Evolutionary conservation across 495 filamentous ascomycete species (phyloP), one percentile per base, ranked within the genome.

Genomic region (Penicillium pancosmium): DNA sequence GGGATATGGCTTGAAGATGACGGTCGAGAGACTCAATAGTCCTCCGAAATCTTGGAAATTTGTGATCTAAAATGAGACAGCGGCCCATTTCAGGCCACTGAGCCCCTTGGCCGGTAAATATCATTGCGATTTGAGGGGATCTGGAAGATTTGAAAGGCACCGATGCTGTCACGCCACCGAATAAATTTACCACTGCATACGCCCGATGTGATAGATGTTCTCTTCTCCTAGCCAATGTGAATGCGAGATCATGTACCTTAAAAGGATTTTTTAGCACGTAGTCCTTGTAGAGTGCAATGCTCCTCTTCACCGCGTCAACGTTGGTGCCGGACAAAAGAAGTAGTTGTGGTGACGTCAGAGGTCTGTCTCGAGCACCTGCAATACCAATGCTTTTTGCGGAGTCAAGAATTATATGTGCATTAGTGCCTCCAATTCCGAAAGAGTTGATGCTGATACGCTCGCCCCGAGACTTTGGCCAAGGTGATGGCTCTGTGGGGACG

Each of bases 71-170:
- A n/a, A 77, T 53, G 11, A 80, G 57, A 35, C 72, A 60, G 12
- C 61, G 51, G 10, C 74, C 78, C 76, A 80, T 80, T 23, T 41
- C 47, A 16, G 38, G 33, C 64, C 61, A 89, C 50, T 86, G 82
- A 1, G 84, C 82, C 12, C 87, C 87, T 64, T 90, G 87, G 21
- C 87, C 88, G 9, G 87, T 89, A 64, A 90, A 91, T 33, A 84
- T 71, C 61, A 91, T 87, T 0, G 79, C 84, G 10, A 88, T 71
- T 59, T 73, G 79, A 67, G 66, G 80, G 0, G 57, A 27, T 21
- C 58, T 66, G 25, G 16, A 18, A 5, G 19, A 11, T 48, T 40
- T 52, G 40, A 35, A 23, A 13, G 27, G 23, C 16, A 48, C 41
- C 11, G 54, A 59, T 2, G 38, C 13, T 21, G 33, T 23, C 4